Evolutionary conservation across 345 rosid genomes (phyloP).

Genomic region (Excoecaria cochinchinensis): DNA sequence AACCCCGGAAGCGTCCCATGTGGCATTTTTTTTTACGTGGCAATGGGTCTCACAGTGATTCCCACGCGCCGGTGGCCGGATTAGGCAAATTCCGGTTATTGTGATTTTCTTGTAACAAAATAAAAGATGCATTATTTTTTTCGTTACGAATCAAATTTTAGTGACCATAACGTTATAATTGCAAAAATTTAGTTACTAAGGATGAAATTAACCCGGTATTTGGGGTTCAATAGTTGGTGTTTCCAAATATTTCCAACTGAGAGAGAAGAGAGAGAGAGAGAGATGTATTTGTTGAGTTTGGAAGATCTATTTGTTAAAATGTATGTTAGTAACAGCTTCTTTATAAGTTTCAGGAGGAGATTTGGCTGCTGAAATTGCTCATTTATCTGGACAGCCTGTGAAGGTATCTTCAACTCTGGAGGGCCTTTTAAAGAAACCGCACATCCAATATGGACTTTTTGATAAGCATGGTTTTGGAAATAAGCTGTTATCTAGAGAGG

Average conservation of each 20-base stretch:
- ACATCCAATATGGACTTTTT: slow-evolving; percentile 65
- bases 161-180: too few relatives aligned
- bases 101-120: too few relatives aligned
- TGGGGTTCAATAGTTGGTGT: neutral
- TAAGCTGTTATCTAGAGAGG: slow-evolving; percentile 54
- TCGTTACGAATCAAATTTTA: too few relatives aligned
- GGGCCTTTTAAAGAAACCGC: slow-evolving; percentile 93
- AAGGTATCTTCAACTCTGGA: slow-evolving; percentile 75
- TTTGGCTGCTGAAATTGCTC: slow-evolving; percentile 71
- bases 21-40: too few relatives aligned
- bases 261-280: neutral
- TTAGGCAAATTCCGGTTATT: too few relatives aligned
- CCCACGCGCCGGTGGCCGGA: too few relatives aligned
- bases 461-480: slow-evolving; percentile 89
- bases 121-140: too few relatives aligned
- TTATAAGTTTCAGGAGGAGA: slow-evolving; percentile 59
- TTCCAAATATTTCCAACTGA: neutral
- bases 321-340: neutral
- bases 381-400: slow-evolving; percentile 77
- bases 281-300: neutral
- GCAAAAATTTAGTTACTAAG: too few relatives aligned
- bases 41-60: too few relatives aligned
- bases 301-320: neutral
- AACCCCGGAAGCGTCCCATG: too few relatives aligned
- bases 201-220: too few relatives aligned